Evolutionary conservation across 495 filamentous ascomycete genomes (phyloP).

Genomic region (Durotheca rogersii): DNA sequence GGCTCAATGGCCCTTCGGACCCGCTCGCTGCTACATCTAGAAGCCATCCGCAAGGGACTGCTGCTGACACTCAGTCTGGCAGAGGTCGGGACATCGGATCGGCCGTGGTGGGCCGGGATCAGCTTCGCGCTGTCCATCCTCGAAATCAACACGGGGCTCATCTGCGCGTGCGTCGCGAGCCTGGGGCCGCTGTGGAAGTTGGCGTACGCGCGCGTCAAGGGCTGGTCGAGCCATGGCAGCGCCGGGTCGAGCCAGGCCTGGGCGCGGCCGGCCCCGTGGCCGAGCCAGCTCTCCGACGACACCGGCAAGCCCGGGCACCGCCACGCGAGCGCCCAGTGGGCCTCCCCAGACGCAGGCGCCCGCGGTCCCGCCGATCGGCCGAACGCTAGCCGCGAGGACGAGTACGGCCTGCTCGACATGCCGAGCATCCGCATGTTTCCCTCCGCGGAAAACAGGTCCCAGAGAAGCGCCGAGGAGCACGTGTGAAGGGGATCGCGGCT

Average conservation of each 20-base stretch:
- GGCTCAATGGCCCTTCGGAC: neutral
- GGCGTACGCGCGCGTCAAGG: constrained; percentile 13
- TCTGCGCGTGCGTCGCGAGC: constrained; percentile 36
- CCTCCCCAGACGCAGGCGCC: neutral
- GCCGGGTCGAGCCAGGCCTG: constrained; percentile 17
- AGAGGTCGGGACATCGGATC: constrained; percentile 24
- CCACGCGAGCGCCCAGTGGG: constrained; percentile 3
- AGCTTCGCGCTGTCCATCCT: constrained; percentile 37
- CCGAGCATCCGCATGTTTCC: constrained; percentile 3
- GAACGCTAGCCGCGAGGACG: constrained; percentile 10
- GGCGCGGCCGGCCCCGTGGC: constrained; percentile 16
- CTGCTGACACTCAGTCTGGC: constrained; percentile 1
- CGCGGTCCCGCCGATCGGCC: constrained; percentile 9
- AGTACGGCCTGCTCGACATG: constrained; percentile 12
- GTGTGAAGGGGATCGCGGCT: too few relatives aligned
- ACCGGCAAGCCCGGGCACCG: too few relatives aligned
- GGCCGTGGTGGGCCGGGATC: constrained; percentile 29
- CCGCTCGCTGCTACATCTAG: neutral
- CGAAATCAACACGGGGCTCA: constrained; percentile 44
- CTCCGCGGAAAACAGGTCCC: constrained; percentile 5
- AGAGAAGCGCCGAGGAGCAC: constrained; percentile 5
- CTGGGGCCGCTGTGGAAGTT: constrained; percentile 32
- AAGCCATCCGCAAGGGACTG: neutral
- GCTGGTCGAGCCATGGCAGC: constrained; percentile 12
- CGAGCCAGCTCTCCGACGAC: constrained; percentile 9